These are phyloP conservation scores for Gigaspora rosea DNA, from an alignment of 192 early-diverging fungal species.

Conservation along the genomic window DNA sequence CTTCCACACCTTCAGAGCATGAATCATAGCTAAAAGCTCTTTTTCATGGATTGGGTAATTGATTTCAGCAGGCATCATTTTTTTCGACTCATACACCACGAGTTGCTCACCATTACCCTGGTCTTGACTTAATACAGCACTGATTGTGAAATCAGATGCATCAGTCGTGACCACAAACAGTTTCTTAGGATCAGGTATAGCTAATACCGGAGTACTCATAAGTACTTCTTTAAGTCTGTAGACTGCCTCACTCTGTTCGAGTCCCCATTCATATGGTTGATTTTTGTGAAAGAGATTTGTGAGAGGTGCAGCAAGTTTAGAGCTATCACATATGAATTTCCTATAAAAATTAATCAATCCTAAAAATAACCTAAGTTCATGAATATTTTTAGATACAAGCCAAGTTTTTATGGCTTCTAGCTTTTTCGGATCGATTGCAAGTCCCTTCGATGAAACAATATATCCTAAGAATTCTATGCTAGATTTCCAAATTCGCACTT, in stretches of 20 bases:
- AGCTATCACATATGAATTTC: slow-evolving; percentile 37
- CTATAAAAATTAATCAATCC: slow-evolving; percentile 43
- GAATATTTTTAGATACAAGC: slow-evolving; percentile 28
- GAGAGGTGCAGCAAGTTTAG: slow-evolving; percentile 31
- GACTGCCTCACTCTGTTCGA: background rate
- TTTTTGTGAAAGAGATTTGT: slow-evolving; percentile 37
- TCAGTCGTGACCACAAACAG: too few relatives aligned
- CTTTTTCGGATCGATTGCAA: slow-evolving; percentile 32
- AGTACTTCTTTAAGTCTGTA: slow-evolving; percentile 24
- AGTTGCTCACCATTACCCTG: background rate
- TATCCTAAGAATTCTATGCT: slow-evolving; percentile 40
- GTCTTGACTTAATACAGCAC: background rate
- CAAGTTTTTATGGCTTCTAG: slow-evolving; percentile 32
- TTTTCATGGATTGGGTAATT: slow-evolving; percentile 28
- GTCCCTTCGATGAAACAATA: slow-evolving; percentile 27
- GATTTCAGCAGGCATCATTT: background rate
- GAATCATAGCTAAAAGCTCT: slow-evolving; percentile 6
- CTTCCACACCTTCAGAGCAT: background rate
- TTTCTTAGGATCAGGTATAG: too few relatives aligned
- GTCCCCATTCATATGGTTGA: slow-evolving; percentile 28
- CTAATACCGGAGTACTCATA: background rate
- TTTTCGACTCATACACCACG: slow-evolving; percentile 34
- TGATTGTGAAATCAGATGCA: too few relatives aligned
- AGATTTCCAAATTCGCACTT: slow-evolving; percentile 39
- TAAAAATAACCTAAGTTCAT: slow-evolving; percentile 38